Evolutionary conservation across 2,329 filamentous ascomycete species (phyloP), one percentile per base, ranked within the genome.

Genomic region (Gaeumannomyces sp.): DNA sequence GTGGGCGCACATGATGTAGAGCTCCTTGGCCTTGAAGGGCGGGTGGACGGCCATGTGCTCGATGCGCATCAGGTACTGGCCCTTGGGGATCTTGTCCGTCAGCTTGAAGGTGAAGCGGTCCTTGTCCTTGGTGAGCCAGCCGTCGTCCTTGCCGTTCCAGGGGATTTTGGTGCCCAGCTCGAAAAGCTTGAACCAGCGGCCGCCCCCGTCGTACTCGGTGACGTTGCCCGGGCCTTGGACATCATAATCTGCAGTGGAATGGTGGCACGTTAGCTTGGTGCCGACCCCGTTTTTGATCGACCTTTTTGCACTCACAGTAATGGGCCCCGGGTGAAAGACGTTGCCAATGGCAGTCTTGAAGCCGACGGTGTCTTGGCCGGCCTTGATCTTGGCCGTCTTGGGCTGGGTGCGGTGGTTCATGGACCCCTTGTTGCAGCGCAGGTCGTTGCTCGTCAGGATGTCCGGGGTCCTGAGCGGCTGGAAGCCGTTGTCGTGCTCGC

Each of bases 391-490:
- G 31, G 65, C 65, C 19, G 67, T 68, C 65, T 72, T 67, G 57
- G 70, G 69, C 28, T 72, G 35, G 56, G 67, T 70, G 61, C 65
- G 65, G 53, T 66, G 66, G 58, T 64, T 59, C 66, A 70, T 71
- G 63, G 70, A 72, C 45, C 72, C 72, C 65, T 73, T 68, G 67
- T 74, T 74, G 69, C 72, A 73, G 53, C 70, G 69, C 58, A 70
- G 68, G 63, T 74, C 72, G 62, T 72, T 72, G 60, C 35, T 50
- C 13, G 35, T n/a, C 8, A 61, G 60, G 69, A 73, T 72, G 22
- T 68, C 72, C 61, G 73, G 71, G 68, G 69, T 71, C 61, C 66
- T 67, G 61, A 68, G 71, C 29, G 66, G 62, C 25, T 70, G 71
- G 65, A 69, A 70, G 61, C 65, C 65, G 60, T 63, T 64, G 60